A percentile compares a stretch with the other conserved stretches of the same genome.
These are phyloP conservation scores for Crithidia expoeki DNA, from an alignment of 208 protist species.

Conservation along the genomic window DNA sequence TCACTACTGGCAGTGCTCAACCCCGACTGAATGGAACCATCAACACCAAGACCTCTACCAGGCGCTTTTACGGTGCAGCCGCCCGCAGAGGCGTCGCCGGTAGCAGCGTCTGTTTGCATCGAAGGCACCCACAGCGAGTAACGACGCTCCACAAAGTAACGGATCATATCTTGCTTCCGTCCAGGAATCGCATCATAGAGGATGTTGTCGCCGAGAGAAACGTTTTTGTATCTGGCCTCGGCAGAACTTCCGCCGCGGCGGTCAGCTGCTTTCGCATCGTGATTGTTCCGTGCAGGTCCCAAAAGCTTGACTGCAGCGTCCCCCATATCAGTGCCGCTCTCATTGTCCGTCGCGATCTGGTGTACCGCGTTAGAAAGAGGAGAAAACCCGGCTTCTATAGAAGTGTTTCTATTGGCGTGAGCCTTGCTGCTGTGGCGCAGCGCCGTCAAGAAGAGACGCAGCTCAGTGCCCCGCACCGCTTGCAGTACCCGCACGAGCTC, in stretches of 20 bases:
- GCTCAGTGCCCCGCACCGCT: slow-evolving; percentile 37
- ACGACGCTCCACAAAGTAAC: slow-evolving; percentile 40
- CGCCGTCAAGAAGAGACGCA: slow-evolving; percentile 31
- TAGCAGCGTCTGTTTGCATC: background rate
- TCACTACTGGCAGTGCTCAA: no score
- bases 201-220: slow-evolving; percentile 14
- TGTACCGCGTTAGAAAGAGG: background rate
- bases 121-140: slow-evolving; percentile 24
- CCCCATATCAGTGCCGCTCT: background rate
- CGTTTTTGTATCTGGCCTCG: background rate
- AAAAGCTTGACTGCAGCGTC: background rate
- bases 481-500: slow-evolving; percentile 33
- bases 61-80: background rate
- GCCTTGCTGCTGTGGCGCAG: slow-evolving; percentile 27
- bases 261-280: background rate
- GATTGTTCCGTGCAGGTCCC: background rate
- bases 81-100: background rate
- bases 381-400: background rate
- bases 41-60: background rate
- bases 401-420: background rate
- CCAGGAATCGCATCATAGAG: slow-evolving; percentile 34
- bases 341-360: background rate
- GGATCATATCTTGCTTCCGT: slow-evolving; percentile 63
- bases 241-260: background rate
- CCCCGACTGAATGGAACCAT: no score